Evolutionary conservation across 1,139 yeast genomes (phyloP).

Genomic region (Taphrina confusa): DNA sequence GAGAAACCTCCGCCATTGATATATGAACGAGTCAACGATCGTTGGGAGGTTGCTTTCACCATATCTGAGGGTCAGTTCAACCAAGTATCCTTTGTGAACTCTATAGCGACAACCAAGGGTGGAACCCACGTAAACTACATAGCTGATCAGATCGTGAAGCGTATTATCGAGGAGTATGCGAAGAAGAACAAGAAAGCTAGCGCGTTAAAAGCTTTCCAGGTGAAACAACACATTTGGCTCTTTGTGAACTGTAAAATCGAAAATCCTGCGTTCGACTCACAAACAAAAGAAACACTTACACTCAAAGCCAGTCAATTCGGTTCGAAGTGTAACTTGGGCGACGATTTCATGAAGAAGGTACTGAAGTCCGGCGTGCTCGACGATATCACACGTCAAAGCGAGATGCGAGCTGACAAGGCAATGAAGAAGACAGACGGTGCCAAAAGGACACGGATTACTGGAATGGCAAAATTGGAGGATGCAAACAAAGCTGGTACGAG

Average conservation of each 20-base stretch:
- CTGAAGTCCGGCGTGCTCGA: constrained; percentile 81
- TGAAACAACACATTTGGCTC: constrained; percentile 83
- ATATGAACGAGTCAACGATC: constrained; percentile 70
- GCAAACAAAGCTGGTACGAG: constrained; percentile 96
- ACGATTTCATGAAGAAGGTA: constrained; percentile 69
- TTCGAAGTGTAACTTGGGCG: constrained; percentile 72
- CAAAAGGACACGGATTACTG: constrained; percentile 79
- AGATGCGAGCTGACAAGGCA: constrained; percentile 83
- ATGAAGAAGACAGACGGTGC: constrained; percentile 89
- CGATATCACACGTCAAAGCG: constrained; percentile 77
- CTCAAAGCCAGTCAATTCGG: constrained; percentile 89
- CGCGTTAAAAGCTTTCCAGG: constrained; percentile 82
- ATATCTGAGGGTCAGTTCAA: constrained; percentile 87
- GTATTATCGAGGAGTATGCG: constrained; percentile 69
- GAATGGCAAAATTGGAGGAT: constrained; percentile 86
- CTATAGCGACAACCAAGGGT: constrained; percentile 95
- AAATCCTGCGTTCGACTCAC: constrained; percentile 96
- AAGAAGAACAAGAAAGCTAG: constrained; percentile 70
- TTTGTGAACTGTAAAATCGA: constrained; percentile 91
- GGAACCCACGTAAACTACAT: constrained; percentile 93
- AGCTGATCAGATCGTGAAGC: constrained; percentile 78
- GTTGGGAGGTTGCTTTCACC: constrained; percentile 97
- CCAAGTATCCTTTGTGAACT: constrained; percentile 94
- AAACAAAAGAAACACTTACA: constrained; percentile 93
- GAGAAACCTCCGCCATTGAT: constrained; percentile 56